A percentile compares a stretch with the other conserved stretches of the same genome.
phyloP scores from a whole-genome alignment of 768 basidiomycete genomes.

The Mrakia hoshinonis region DNA sequence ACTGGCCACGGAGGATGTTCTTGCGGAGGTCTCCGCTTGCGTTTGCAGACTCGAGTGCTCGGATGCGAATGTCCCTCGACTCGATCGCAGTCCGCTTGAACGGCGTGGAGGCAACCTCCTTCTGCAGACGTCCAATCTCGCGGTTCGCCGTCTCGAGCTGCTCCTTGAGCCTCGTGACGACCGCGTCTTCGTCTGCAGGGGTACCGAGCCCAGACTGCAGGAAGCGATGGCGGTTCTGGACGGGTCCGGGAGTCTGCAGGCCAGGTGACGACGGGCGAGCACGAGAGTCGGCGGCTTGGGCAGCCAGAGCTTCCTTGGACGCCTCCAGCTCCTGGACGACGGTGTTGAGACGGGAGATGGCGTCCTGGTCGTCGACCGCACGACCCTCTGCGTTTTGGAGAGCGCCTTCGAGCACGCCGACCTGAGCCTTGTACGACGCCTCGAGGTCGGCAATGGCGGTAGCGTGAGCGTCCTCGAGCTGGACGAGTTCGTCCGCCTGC shows the following conservation, averaged over 20 bases:
- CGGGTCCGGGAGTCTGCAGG: not conserved
- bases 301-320: slow-evolving; percentile 13
- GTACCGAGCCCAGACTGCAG: not conserved
- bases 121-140: slow-evolving; percentile 64
- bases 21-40: slow-evolving; percentile 45
- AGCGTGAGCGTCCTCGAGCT: slow-evolving; percentile 17
- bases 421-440: not conserved
- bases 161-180: slow-evolving; percentile 48
- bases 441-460: not conserved
- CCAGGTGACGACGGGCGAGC: slow-evolving; percentile 10
- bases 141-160: slow-evolving; percentile 69
- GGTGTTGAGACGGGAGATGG: not conserved
- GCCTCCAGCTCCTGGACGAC: slow-evolving; percentile 28
- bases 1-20: slow-evolving; percentile 13
- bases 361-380: not conserved
- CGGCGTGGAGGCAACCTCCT: slow-evolving; percentile 60
- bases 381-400: slow-evolving; percentile 12
- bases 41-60: slow-evolving; percentile 65
- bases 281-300: slow-evolving; percentile 27
- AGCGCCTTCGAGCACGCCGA: not conserved
- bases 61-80: slow-evolving; percentile 65
- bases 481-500: not conserved
- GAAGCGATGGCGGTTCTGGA: not conserved
- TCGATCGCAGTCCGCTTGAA: slow-evolving; percentile 67
- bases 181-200: slow-evolving; percentile 22